Percentiles rank a stretch among this genome's conserved stretches.
phyloP scores from a whole-genome alignment of 257 asterid species.

The Coffea eugenioides region DNA sequence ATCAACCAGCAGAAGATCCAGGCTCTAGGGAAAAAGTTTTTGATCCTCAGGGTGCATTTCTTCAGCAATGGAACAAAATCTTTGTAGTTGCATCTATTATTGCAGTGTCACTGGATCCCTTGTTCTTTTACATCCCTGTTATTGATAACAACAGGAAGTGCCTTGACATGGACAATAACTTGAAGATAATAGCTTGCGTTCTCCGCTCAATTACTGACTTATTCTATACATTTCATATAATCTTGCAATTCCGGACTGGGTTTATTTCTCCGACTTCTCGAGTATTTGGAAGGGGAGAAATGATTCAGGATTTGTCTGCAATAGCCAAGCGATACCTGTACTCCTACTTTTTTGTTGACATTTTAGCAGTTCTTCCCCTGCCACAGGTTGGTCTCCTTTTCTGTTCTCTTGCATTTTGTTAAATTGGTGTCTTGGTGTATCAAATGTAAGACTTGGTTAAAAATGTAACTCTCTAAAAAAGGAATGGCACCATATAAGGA shows the following conservation, averaged over 20 bases:
- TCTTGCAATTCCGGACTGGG: conserved; percentile 64
- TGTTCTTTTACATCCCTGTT: conserved; percentile 68
- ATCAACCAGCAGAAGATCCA: conserved; percentile 18
- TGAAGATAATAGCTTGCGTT: conserved; percentile 46
- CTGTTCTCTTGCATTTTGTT: neutral
- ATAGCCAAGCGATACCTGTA: conserved; percentile 53
- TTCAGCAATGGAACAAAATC: conserved; percentile 57
- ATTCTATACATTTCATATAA: conserved; percentile 53
- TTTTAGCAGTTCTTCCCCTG: conserved; percentile 60
- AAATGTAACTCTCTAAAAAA: neutral
- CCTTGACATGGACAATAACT: conserved; percentile 38
- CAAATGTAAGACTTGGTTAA: conserved; percentile 2
- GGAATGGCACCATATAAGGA: neutral
- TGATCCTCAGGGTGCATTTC: conserved; percentile 56
- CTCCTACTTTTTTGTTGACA: conserved; percentile 51
- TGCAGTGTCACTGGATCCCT: conserved; percentile 55
- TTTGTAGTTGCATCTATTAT: conserved; percentile 46
- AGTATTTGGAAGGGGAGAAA: conserved; percentile 66
- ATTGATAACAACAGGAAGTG: conserved; percentile 32
- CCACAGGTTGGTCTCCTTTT: conserved; percentile 52
- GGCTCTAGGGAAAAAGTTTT: conserved; percentile 25
- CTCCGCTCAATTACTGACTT: conserved; percentile 56
- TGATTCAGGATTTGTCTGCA: conserved; percentile 47
- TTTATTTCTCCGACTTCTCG: conserved; percentile 52
- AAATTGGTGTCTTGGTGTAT: neutral